A percentile compares a stretch with the other conserved stretches of the same genome.
Conservation (phyloP, 139 green algal species). For the Chlamydomonas incerta region DNA sequence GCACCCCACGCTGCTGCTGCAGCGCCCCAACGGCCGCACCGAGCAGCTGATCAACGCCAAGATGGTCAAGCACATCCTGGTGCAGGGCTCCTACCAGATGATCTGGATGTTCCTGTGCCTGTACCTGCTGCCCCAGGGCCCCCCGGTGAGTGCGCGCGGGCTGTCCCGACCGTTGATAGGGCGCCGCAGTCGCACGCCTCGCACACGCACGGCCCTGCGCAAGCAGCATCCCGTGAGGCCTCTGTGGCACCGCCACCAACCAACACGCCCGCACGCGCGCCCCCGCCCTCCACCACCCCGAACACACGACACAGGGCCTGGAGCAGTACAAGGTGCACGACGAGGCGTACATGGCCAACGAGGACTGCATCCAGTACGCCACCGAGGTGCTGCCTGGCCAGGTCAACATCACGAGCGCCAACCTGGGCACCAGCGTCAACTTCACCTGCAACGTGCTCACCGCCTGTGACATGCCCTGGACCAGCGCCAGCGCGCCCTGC, state of each 20-base stretch:
- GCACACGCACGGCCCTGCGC: too few species aligned
- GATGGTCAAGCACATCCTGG: conserved; percentile 95
- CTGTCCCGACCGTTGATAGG: too few species aligned
- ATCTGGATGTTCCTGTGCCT: conserved; percentile 92
- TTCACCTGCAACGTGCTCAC: conserved; percentile 42
- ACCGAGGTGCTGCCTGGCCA: not conserved
- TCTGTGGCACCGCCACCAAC: too few species aligned
- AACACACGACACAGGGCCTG: not conserved
- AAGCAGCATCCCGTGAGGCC: too few species aligned
- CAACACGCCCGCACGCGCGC: too few species aligned
- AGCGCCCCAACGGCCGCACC: conserved; percentile 86
- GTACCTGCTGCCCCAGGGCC: conserved; percentile 72
- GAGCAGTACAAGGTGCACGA: conserved; percentile 17
- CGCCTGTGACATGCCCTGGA: conserved; percentile 36
- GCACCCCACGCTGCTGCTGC: conserved; percentile 81
- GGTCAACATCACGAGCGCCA: conserved; percentile 5
- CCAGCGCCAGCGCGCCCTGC: not conserved
- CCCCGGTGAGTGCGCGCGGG: not conserved
- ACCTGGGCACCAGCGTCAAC: not conserved
- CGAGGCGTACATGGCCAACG: not conserved
- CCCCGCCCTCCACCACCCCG: not conserved
- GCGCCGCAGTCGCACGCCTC: too few species aligned
- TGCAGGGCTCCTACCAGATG: conserved; percentile 83
- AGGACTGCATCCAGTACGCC: not conserved
- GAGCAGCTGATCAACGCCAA: conserved; percentile 87